Evolutionary conservation across 768 basidiomycete species (phyloP).

Genomic region (Hypsizygus marmoreus): DNA sequence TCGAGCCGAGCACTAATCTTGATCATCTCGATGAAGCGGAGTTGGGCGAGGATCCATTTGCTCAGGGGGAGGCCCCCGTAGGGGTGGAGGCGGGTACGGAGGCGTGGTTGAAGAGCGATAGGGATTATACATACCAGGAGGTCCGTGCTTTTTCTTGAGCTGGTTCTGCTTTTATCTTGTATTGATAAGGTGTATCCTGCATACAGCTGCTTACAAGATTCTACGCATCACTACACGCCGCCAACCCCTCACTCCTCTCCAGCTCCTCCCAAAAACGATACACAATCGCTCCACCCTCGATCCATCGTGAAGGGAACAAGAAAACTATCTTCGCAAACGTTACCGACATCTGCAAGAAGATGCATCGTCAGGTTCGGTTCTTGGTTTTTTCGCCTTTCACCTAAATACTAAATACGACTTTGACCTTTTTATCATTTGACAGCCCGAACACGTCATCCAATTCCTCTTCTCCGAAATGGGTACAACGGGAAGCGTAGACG

Average conservation of each 20-base stretch:
- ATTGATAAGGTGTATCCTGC: constrained; percentile 2
- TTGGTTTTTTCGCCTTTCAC: background rate
- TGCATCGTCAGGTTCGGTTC: constrained; percentile 79
- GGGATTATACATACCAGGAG: constrained; percentile 96
- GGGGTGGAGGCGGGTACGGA: constrained; percentile 76
- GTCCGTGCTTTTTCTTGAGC: constrained; percentile 39
- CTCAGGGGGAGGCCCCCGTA: constrained; percentile 55
- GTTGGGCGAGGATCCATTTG: constrained; percentile 88
- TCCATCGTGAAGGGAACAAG: constrained; percentile 95
- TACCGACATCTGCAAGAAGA: constrained; percentile 95
- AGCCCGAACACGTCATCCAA: constrained; percentile 97
- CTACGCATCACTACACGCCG: constrained; percentile 87
- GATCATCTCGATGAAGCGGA: constrained; percentile 79
- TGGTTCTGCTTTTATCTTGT: background rate
- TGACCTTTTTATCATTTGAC: constrained; percentile 15
- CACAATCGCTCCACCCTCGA: constrained; percentile 94
- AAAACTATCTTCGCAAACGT: constrained; percentile 97
- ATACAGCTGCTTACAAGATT: constrained; percentile 90
- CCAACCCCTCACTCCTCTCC: constrained; percentile 87
- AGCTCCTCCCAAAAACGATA: constrained; percentile 89
- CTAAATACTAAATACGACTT: background rate
- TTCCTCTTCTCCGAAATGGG: constrained; percentile 98
- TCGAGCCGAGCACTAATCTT: constrained; percentile 61
- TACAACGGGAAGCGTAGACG: constrained; percentile 95
- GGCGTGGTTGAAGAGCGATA: constrained; percentile 89